Conservation (phyloP, 176 grass and related monocot species). For the Miscanthus lutarioriparius region DNA sequence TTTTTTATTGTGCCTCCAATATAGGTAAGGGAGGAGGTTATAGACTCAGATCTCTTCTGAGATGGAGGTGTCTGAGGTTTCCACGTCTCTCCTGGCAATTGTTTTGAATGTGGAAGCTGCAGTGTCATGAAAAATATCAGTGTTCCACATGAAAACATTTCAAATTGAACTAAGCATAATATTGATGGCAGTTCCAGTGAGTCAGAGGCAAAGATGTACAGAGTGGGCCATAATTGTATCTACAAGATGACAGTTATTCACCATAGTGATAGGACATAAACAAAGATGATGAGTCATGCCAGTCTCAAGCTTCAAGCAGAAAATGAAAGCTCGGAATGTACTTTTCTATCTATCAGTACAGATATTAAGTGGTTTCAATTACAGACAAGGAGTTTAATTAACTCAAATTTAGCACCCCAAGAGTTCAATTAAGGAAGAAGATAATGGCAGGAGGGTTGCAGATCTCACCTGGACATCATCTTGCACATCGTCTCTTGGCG, state of each 20-base stretch:
- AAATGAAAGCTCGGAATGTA: constrained; percentile 15
- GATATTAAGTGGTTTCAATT: constrained; percentile 8
- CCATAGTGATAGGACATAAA: background rate
- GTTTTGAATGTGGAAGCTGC: constrained; percentile 47
- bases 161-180: constrained; percentile 31
- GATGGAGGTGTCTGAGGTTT: constrained; percentile 74
- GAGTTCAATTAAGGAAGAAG: constrained; percentile 14
- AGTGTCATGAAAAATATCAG: constrained; percentile 36
- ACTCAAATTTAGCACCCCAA: constrained; percentile 5
- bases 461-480: constrained; percentile 55
- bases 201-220: background rate
- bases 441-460: constrained; percentile 12
- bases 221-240: background rate
- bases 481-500: constrained; percentile 34
- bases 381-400: background rate
- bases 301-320: background rate
- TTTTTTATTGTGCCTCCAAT: constrained; percentile 96
- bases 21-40: constrained; percentile 83
- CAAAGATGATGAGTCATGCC: background rate
- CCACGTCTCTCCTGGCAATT: constrained; percentile 1
- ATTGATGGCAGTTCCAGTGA: constrained; percentile 12
- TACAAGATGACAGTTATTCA: background rate
- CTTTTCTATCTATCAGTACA: background rate
- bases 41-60: constrained; percentile 83
- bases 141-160: constrained; percentile 17